Conservation (phyloP, 371 early-diverging fungal species). For the Blakeslea trispora region DNA sequence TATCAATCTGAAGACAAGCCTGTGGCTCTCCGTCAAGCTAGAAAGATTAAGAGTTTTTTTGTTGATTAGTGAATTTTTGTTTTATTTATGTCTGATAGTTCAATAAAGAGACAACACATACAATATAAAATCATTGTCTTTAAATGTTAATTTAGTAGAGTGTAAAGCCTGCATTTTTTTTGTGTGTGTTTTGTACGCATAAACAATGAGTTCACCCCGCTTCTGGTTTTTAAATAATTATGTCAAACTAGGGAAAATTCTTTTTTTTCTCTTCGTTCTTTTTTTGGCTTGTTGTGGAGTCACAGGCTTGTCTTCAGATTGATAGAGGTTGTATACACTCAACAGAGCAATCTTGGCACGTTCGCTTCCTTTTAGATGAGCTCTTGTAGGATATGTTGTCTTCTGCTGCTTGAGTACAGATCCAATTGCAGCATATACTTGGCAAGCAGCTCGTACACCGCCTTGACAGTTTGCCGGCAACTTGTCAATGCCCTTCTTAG, state of each 20-base stretch:
- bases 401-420: not conserved
- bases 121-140: too few relatives aligned
- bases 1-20: not conserved
- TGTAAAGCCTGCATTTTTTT: too few relatives aligned
- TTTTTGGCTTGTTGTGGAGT: too few relatives aligned
- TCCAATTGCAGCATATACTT: conserved; percentile 57
- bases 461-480: conserved; percentile 41
- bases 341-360: conserved; percentile 30
- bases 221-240: too few relatives aligned
- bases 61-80: conserved; percentile 15
- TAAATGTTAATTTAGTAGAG: too few relatives aligned
- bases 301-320: not conserved
- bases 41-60: conserved; percentile 24
- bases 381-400: conserved; percentile 22
- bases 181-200: too few relatives aligned
- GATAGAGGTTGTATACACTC: conserved; percentile 26
- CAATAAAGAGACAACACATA: too few relatives aligned
- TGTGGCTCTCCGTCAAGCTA: not conserved
- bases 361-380: conserved; percentile 20
- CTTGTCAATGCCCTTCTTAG: conserved; percentile 37
- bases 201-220: too few relatives aligned
- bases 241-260: too few relatives aligned
- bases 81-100: not conserved
- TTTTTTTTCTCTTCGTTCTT: too few relatives aligned
- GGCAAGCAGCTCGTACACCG: conserved; percentile 53